Base-by-base conservation (phyloP, 306 rosid species). In the Cicer judaicum region DNA sequence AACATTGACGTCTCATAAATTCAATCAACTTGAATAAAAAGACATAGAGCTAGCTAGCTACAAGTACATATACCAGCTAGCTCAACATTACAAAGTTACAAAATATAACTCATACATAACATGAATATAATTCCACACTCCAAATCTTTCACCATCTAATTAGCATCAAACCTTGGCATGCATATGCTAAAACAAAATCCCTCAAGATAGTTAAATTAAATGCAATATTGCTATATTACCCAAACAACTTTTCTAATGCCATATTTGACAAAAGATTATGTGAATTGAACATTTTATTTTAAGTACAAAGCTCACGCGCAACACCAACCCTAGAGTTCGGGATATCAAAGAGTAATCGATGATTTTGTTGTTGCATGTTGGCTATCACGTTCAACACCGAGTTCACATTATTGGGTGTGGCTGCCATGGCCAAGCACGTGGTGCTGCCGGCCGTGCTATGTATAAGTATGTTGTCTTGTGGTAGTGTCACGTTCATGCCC, bases 311-410 rank as follows among this genome's bases (percentile, higher is more conserved):
- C 82, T 95, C 99, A 34, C 98, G 99, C 72, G 99, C 54, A 41
- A 95, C 91, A 0, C 99, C 99, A 0, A 95, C 73, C 83, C 96
- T 87, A 0, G 95, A 88, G 70, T 95, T 95, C 18, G 99, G 97
- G 1, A 90, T 64, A 16, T 95, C 99, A 18, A 48, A 86, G 66
- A 95, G 88, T 7, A 88, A 61, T 8, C 99, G 93, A 29, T 95
- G 99, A 57, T 95, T 95, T 60, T 95, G 99, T 67, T 95, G 99
- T 44, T 95, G 99, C 95, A 95, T 84, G 76, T 83, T 95, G 80
- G 99, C 99, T 13, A 95, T 92, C 64, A 95, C 97, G 10, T 90
- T 95, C 0, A 94, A 88, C 48, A 89, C 99, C 0, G 97, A 94
- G 85, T 94, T 94, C 18, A 94, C 93, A 8, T 94, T 94, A 36